These are phyloP conservation scores for Pelargonium myrrhifolium DNA, from an alignment of 441 rosid species.

Conservation along the genomic window DNA sequence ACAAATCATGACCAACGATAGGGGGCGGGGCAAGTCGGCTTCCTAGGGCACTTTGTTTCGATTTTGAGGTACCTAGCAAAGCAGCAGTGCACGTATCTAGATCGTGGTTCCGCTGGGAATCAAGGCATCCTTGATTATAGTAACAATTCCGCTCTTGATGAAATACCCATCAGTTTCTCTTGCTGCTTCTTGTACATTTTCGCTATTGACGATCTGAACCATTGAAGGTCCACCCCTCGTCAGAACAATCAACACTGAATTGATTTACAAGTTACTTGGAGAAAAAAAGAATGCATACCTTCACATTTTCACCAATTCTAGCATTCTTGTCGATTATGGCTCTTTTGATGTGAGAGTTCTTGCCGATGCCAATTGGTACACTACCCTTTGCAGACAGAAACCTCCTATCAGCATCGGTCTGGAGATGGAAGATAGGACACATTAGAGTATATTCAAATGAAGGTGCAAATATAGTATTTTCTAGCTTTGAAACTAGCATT, in stretches of 20 bases:
- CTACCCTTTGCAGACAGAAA: constrained; percentile 84
- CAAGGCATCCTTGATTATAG: constrained; percentile 85
- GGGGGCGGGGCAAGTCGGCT: too few species aligned
- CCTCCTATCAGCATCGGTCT: constrained; percentile 93
- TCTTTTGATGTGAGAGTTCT: constrained; percentile 76
- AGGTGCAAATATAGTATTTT: neutral
- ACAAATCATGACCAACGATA: too few species aligned
- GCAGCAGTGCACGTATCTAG: constrained; percentile 23
- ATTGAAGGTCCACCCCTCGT: neutral
- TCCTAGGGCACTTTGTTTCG: neutral
- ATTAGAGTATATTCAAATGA: constrained; percentile 3
- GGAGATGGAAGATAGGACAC: constrained; percentile 13
- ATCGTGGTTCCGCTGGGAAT: constrained; percentile 80
- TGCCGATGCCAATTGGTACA: constrained; percentile 83
- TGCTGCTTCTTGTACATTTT: constrained; percentile 87
- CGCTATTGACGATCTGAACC: constrained; percentile 61
- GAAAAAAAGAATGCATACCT: constrained; percentile 43
- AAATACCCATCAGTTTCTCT: constrained; percentile 92
- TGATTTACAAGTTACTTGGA: too few species aligned
- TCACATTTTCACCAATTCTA: constrained; percentile 81
- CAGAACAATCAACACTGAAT: neutral
- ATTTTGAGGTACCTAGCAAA: neutral
- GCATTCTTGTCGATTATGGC: constrained; percentile 96
- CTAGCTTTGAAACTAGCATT: neutral
- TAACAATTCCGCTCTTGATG: constrained; percentile 95